Evolutionary conservation across 2,329 filamentous ascomycete genomes (phyloP).

Genomic region (Bimuria novae-zelandiae): DNA sequence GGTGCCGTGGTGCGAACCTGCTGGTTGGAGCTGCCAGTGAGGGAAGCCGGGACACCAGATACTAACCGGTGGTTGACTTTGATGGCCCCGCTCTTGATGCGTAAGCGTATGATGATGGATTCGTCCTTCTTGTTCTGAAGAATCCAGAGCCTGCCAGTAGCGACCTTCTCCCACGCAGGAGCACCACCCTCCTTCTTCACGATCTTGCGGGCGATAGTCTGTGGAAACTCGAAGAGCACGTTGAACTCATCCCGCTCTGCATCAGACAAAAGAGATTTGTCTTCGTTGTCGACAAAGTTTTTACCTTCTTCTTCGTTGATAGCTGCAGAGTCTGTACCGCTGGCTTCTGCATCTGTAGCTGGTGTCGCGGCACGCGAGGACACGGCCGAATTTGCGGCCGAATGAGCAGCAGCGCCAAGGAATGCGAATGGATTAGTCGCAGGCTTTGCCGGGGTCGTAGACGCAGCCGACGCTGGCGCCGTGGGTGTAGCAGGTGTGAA

Average conservation of each 20-base stretch:
- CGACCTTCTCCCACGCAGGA: slow-evolving; percentile 34
- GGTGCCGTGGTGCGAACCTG: slow-evolving; percentile 29
- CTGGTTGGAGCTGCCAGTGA: slow-evolving; percentile 33
- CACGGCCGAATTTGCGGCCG: slow-evolving; percentile 34
- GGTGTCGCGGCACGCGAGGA: slow-evolving; percentile 45
- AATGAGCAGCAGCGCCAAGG: slow-evolving; percentile 25
- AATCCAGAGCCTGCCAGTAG: slow-evolving; percentile 41
- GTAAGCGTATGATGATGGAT: slow-evolving; percentile 40
- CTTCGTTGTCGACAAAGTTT: slow-evolving; percentile 32
- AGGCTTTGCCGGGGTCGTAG: slow-evolving; percentile 34
- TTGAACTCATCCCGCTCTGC: slow-evolving; percentile 37
- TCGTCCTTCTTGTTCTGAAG: slow-evolving; percentile 42
- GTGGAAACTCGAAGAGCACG: slow-evolving; percentile 40
- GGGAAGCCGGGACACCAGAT: slow-evolving; percentile 27
- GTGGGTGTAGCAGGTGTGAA: slow-evolving; percentile 36
- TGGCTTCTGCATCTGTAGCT: slow-evolving; percentile 39
- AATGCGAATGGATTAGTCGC: slow-evolving; percentile 32
- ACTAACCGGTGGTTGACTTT: slow-evolving; percentile 41
- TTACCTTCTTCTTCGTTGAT: slow-evolving; percentile 35
- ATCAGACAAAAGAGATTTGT: slow-evolving; percentile 39
- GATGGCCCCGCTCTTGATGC: slow-evolving; percentile 36
- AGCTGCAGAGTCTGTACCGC: slow-evolving; percentile 30
- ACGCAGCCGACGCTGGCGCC: slow-evolving; percentile 26
- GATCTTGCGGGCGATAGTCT: slow-evolving; percentile 34
- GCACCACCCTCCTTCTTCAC: slow-evolving; percentile 27